A percentile compares a stretch with the other conserved stretches of the same genome.
Conservation (phyloP, 768 basidiomycete genomes). For the Leucogyrophana mollusca region DNA sequence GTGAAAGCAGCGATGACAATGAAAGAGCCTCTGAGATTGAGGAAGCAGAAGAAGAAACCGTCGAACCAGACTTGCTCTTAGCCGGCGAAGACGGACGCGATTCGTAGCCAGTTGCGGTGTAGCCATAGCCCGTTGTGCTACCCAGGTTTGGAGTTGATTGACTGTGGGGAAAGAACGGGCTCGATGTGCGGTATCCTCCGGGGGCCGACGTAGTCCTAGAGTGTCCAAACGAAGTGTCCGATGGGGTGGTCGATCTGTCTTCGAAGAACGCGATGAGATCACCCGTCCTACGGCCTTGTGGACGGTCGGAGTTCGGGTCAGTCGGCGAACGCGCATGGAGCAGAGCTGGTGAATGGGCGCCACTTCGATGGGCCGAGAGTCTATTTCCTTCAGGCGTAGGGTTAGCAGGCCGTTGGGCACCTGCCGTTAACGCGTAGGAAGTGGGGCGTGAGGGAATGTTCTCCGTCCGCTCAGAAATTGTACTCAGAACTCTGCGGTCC, state of each 20-base stretch:
- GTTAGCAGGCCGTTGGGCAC: slow-evolving; percentile 28
- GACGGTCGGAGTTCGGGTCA: slow-evolving; percentile 50
- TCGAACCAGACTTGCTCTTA: slow-evolving; percentile 38
- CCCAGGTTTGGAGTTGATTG: slow-evolving; percentile 41
- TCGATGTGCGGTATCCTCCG: slow-evolving; percentile 29
- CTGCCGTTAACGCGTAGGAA: slow-evolving; percentile 39
- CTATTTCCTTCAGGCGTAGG: slow-evolving; percentile 45
- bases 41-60: slow-evolving; percentile 24
- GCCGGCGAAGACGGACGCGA: slow-evolving; percentile 50
- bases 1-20: slow-evolving; percentile 48
- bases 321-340: slow-evolving; percentile 57
- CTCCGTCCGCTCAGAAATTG: slow-evolving; percentile 78
- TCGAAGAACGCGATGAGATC: slow-evolving; percentile 79
- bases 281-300: slow-evolving; percentile 56
- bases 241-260: slow-evolving; percentile 42
- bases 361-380: slow-evolving; percentile 43
- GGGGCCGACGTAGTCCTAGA: slow-evolving; percentile 55
- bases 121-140: slow-evolving; percentile 33
- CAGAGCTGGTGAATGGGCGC: slow-evolving; percentile 34
- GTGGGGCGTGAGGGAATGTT: slow-evolving; percentile 58
- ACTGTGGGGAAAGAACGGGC: slow-evolving; percentile 27
- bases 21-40: slow-evolving; percentile 22
- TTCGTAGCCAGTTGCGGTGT: slow-evolving; percentile 31
- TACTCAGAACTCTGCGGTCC: slow-evolving; percentile 58
- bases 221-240: slow-evolving; percentile 40